phyloP scores from a whole-genome alignment of 2,329 filamentous ascomycete species.

The Celoporthe dispersa region DNA sequence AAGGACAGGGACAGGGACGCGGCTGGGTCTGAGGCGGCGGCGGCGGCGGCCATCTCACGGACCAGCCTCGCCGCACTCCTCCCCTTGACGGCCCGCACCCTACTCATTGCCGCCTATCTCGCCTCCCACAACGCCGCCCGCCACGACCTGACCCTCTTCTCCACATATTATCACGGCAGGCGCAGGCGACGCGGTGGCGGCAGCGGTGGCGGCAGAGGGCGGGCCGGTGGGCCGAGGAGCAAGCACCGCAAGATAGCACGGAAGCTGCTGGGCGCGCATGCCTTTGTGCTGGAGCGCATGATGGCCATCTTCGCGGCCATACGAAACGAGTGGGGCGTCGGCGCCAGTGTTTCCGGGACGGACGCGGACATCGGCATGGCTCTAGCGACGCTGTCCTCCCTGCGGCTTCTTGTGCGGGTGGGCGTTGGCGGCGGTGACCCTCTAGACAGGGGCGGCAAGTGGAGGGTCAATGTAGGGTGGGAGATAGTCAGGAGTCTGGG shows the following conservation, averaged over 20 bases:
- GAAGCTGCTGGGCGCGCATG: slow-evolving; percentile 75
- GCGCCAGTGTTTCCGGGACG: slow-evolving; percentile 39
- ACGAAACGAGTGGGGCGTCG: slow-evolving; percentile 54
- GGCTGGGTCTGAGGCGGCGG: not conserved
- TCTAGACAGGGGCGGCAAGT: slow-evolving; percentile 72
- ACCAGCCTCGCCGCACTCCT: slow-evolving; percentile 61
- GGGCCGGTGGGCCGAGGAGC: slow-evolving; percentile 40
- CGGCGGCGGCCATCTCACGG: slow-evolving; percentile 25
- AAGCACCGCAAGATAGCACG: slow-evolving; percentile 75
- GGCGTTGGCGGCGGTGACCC: slow-evolving; percentile 61
- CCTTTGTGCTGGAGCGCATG: slow-evolving; percentile 78
- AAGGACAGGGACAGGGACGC: slow-evolving; percentile 28
- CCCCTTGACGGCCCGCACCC: slow-evolving; percentile 73
- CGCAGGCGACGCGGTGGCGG: slow-evolving; percentile 50
- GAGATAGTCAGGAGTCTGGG: slow-evolving; percentile 74
- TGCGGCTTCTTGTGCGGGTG: slow-evolving; percentile 71
- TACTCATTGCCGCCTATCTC: slow-evolving; percentile 78
- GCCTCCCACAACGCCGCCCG: slow-evolving; percentile 78
- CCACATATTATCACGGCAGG: slow-evolving; percentile 65
- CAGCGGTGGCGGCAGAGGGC: slow-evolving; percentile 30
- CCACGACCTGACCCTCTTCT: slow-evolving; percentile 77
- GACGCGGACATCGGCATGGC: slow-evolving; percentile 65
- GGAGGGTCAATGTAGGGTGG: slow-evolving; percentile 80
- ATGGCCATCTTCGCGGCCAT: slow-evolving; percentile 77
- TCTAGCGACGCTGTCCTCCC: slow-evolving; percentile 73